Evolutionary conservation across 2,329 filamentous ascomycete genomes (phyloP).

Genomic region (Hymenoscyphus fructigenus): DNA sequence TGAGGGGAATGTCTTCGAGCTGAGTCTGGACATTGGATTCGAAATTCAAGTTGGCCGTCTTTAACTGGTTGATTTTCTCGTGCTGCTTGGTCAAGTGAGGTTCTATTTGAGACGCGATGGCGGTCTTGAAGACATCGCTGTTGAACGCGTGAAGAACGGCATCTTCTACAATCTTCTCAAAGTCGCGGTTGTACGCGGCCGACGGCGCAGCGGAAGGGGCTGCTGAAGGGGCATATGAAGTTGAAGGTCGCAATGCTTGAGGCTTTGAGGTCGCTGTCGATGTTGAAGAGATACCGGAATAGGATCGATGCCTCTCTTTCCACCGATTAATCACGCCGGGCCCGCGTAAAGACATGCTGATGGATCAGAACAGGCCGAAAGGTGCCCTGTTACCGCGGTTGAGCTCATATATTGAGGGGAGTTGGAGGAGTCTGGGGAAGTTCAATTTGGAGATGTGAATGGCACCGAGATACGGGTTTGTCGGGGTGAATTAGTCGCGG

Average conservation of each 20-base stretch:
- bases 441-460: neutral
- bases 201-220: slow-evolving; percentile 2
- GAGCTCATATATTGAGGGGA: neutral
- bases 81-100: slow-evolving; percentile 24
- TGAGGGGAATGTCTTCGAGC: slow-evolving; percentile 17
- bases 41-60: slow-evolving; percentile 25
- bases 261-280: slow-evolving; percentile 14
- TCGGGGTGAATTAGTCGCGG: neutral
- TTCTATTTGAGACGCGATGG: slow-evolving; percentile 26
- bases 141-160: slow-evolving; percentile 25
- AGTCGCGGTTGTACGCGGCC: slow-evolving; percentile 15
- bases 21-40: slow-evolving; percentile 23
- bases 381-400: neutral
- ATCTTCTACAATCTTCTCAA: slow-evolving; percentile 24
- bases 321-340: slow-evolving; percentile 19
- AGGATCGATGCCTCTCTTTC: slow-evolving; percentile 26
- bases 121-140: slow-evolving; percentile 25
- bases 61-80: slow-evolving; percentile 28
- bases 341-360: slow-evolving; percentile 9
- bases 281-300: slow-evolving; percentile 11
- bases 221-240: slow-evolving; percentile 6
- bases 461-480: neutral
- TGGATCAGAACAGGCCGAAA: slow-evolving; percentile 1
- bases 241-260: slow-evolving; percentile 8
- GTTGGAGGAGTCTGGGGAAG: neutral